phyloP scores from a whole-genome alignment of 2,329 filamentous ascomycete species.

The Grosmannia clavigera region DNA sequence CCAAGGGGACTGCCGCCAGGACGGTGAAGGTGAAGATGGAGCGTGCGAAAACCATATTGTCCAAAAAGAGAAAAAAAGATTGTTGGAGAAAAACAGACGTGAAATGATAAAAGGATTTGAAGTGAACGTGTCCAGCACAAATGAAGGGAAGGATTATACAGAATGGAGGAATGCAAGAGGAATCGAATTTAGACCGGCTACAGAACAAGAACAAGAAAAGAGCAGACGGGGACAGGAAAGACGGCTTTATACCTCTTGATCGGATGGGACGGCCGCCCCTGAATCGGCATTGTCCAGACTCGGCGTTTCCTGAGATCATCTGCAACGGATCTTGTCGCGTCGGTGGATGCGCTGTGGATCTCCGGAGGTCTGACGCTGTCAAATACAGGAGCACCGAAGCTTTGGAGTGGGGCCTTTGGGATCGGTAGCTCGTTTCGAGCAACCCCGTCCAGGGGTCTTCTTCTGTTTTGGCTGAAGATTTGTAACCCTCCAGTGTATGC shows the following conservation, averaged over 20 bases:
- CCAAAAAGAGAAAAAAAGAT: neutral
- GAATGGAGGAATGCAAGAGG: neutral
- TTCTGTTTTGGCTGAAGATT: neutral
- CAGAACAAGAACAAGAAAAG: neutral
- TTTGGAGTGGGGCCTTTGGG: neutral
- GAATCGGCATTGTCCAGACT: neutral
- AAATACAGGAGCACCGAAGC: neutral
- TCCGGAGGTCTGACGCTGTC: neutral
- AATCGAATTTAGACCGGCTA: neutral
- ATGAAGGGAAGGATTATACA: neutral
- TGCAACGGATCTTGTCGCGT: conserved; percentile 5
- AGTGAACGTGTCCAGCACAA: neutral
- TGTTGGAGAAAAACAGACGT: neutral
- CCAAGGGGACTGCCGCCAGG: conserved; percentile 2
- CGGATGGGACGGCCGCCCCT: neutral
- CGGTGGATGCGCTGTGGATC: neutral
- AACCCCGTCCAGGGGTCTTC: neutral
- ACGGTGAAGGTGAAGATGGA: conserved; percentile 3
- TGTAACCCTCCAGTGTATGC: neutral
- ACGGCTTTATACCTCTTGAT: neutral
- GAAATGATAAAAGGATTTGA: neutral
- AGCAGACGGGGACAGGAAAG: neutral
- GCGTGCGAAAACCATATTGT: neutral
- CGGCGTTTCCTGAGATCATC: neutral
- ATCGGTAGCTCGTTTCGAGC: neutral